Evolutionary conservation across 345 rosid genomes (phyloP).

Genomic region (Hibiscus trionum): DNA sequence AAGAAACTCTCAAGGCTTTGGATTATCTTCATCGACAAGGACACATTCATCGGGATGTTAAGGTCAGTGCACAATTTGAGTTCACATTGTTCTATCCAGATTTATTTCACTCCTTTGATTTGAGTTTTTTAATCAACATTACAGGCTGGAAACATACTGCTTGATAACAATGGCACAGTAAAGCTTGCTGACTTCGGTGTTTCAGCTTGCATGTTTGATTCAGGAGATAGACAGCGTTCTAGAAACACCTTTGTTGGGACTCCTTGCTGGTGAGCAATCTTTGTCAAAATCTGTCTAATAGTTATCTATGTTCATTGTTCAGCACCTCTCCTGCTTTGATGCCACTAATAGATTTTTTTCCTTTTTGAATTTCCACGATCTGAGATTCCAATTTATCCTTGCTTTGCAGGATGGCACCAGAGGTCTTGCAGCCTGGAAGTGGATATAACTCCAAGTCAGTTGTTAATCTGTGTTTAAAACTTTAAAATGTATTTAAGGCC

Average conservation of each 20-base stretch:
- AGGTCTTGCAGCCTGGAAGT: conserved; percentile 95
- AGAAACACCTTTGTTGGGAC: conserved; percentile 99
- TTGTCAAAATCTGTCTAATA: background rate
- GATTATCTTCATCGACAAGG: conserved; percentile 96
- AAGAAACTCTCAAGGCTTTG: conserved; percentile 96
- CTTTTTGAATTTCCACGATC: background rate
- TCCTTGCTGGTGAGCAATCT: conserved; percentile 84
- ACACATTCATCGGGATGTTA: conserved; percentile 96
- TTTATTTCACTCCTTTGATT: background rate
- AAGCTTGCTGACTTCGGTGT: conserved; percentile 99
- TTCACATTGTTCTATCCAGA: conserved; percentile 6
- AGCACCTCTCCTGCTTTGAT: background rate
- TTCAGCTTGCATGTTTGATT: conserved; percentile 95
- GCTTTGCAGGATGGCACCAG: conserved; percentile 94
- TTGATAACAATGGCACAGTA: conserved; percentile 68
- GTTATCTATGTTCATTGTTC: background rate
- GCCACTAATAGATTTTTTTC: background rate
- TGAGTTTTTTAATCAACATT: conserved; percentile 9
- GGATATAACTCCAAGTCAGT: conserved; percentile 98
- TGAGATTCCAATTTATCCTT: conserved; percentile 9
- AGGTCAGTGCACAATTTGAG: conserved; percentile 39
- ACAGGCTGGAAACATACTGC: conserved; percentile 96
- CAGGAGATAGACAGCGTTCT: conserved; percentile 90
- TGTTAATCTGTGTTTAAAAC: background rate
- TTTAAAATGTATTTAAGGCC: conserved; percentile 2